Base-by-base conservation (phyloP, 192 early-diverging fungal species). In the Mortierella alpina region DNA sequence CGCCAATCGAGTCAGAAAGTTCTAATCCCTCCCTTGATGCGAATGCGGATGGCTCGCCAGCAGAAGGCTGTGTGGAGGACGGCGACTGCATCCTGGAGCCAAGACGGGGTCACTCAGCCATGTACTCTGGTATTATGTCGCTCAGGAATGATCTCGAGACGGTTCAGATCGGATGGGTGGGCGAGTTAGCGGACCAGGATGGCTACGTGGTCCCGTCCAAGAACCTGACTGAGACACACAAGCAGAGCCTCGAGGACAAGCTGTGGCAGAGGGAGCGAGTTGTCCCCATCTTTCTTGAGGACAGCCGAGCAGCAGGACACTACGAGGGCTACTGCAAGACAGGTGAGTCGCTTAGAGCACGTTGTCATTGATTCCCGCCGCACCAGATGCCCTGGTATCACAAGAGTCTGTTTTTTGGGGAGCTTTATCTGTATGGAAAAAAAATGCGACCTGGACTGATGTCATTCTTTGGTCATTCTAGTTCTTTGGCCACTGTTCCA, bases 301-400 rank as follows among this genome's bases (percentile, higher is more conserved):
- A 93, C 18, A 75, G 86, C 23, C 85, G 84, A 39, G 91, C 95
- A 31, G 70, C 85, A 55, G 92, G 89, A 50, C 96, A 98, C 83
- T 99, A 99, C 75, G 98, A 98, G 63, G 98, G 98, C 1, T 99
- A 97, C 83, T 97, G 97, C 87, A 99, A 99, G 87, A 87, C 89
- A 62, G 92, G 94, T 94, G 85, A 66, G 68, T 48, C 44, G 5
- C 5, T 11, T 15, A 17, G 44, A 62, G 47, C 31, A 31, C 1
- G 31, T 31, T 3, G 31, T 31, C 31, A 31, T 31, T 31, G 31
- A 31, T 31, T 31, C 31, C 31, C 31, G 31, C 31, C 1, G 31
- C 31, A 31, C 31, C 31, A 31, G 31, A 31, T 31, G 31, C 31
- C 31, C 31, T 31, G 31, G 22, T 23, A 41, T 39, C 6, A 60